A percentile compares a stretch with the other conserved stretches of the same genome.
Evolutionary conservation across 192 early-diverging fungal genomes (phyloP).

Genomic region (Oehlia diaphana): DNA sequence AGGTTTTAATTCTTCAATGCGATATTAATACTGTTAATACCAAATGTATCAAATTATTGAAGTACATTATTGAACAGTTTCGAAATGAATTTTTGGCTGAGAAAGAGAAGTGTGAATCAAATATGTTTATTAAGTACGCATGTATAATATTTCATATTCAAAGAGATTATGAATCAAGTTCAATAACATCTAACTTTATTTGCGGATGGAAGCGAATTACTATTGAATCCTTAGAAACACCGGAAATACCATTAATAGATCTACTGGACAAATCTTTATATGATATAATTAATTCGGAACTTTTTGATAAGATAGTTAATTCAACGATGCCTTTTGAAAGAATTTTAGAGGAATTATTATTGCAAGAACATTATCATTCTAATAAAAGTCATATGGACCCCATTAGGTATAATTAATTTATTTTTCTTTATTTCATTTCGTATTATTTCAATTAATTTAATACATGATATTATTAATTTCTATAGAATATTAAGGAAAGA

Average conservation of each 20-base stretch:
- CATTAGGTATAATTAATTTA: background rate
- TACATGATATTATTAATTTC: background rate
- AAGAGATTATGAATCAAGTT: background rate
- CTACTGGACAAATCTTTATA: background rate
- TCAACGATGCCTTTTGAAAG: background rate
- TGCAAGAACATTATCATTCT: background rate
- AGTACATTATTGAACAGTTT: conserved; percentile 15
- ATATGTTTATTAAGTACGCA: background rate
- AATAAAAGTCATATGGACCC: background rate
- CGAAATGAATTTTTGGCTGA: background rate
- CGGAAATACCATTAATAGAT: background rate
- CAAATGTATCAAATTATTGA: conserved; percentile 6
- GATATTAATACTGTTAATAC: background rate
- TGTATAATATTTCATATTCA: background rate
- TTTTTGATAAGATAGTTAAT: background rate
- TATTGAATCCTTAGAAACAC: background rate
- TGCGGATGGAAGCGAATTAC: background rate
- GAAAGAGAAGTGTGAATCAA: background rate
- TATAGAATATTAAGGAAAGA: background rate
- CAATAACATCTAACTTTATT: background rate
- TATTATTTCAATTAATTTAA: no score
- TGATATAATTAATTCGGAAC: background rate
- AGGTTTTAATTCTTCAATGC: conserved; percentile 17
- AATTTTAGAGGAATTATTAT: background rate
- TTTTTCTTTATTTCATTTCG: no score